Evolutionary conservation across 2,329 filamentous ascomycete genomes (phyloP).

Genomic region (Neofusicoccum laricinum): DNA sequence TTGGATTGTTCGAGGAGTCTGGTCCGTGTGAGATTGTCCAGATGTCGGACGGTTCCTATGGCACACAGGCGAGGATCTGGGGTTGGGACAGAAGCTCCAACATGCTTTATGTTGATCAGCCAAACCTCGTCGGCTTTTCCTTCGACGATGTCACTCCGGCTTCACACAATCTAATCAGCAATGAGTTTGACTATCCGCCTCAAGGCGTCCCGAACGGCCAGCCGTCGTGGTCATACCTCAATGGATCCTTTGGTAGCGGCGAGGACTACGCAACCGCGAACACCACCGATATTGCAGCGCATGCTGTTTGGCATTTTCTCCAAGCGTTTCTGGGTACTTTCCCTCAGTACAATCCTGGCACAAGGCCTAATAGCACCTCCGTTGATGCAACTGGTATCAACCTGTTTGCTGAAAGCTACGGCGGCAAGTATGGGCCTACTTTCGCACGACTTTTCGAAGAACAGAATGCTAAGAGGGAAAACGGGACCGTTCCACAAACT

Average conservation of each 20-base stretch:
- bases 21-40: slow-evolving; percentile 49
- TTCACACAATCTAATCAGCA: slow-evolving; percentile 33
- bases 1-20: slow-evolving; percentile 61
- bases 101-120: slow-evolving; percentile 61
- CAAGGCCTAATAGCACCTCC: slow-evolving; percentile 33
- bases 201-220: slow-evolving; percentile 28
- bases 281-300: slow-evolving; percentile 56
- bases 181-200: slow-evolving; percentile 40
- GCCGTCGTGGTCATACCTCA: slow-evolving; percentile 46
- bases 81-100: slow-evolving; percentile 64
- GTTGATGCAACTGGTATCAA: slow-evolving; percentile 55
- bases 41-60: slow-evolving; percentile 45
- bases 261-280: slow-evolving; percentile 51
- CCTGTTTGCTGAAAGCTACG: slow-evolving; percentile 68
- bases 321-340: slow-evolving; percentile 60
- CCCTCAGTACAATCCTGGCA: slow-evolving; percentile 55
- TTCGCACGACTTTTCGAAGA: slow-evolving; percentile 58
- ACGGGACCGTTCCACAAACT: slow-evolving; percentile 48
- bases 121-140: slow-evolving; percentile 67
- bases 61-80: slow-evolving; percentile 59
- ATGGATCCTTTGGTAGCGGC: slow-evolving; percentile 64
- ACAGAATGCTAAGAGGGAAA: slow-evolving; percentile 59
- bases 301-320: slow-evolving; percentile 63
- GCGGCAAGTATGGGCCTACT: slow-evolving; percentile 66
- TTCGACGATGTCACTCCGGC: slow-evolving; percentile 61